phyloP scores from a whole-genome alignment of 495 filamentous ascomycete species.

The Zalerion maritima region DNA sequence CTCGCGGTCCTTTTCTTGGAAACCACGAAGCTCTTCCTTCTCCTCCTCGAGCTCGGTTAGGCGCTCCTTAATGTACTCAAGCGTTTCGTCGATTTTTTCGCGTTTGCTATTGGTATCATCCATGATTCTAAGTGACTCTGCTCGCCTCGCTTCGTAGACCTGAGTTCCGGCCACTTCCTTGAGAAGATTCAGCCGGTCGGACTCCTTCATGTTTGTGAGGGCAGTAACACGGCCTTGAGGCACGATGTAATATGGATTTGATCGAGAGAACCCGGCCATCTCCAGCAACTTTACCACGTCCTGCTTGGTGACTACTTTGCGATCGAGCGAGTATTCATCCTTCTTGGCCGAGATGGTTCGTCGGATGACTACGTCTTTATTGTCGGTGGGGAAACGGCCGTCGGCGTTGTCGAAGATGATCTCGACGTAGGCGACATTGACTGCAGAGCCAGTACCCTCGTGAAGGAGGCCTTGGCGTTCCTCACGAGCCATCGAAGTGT shows the following conservation, averaged over 20 bases:
- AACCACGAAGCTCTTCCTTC: slow-evolving; percentile 84
- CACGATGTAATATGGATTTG: slow-evolving; percentile 98
- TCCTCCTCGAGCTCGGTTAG: slow-evolving; percentile 87
- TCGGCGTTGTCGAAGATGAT: slow-evolving; percentile 98
- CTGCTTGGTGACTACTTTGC: slow-evolving; percentile 86
- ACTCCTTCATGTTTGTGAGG: slow-evolving; percentile 96
- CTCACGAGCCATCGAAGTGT: slow-evolving; percentile 89
- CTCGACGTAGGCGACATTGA: slow-evolving; percentile 98
- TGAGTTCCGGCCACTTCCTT: slow-evolving; percentile 97
- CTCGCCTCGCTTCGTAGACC: slow-evolving; percentile 81
- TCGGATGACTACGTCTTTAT: slow-evolving; percentile 74
- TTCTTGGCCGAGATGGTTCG: slow-evolving; percentile 96
- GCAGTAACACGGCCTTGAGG: slow-evolving; percentile 92
- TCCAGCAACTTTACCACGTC: slow-evolving; percentile 95
- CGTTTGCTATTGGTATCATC: slow-evolving; percentile 89
- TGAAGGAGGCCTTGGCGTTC: slow-evolving; percentile 91
- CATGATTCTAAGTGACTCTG: slow-evolving; percentile 94
- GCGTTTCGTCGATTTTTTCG: slow-evolving; percentile 79
- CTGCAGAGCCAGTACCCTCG: slow-evolving; percentile 90
- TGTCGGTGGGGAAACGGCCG: slow-evolving; percentile 89
- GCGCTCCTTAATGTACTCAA: slow-evolving; percentile 82
- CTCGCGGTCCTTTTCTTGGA: slow-evolving; percentile 89
- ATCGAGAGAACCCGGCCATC: slow-evolving; percentile 88
- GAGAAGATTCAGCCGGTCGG: slow-evolving; percentile 69
- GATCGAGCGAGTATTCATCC: slow-evolving; percentile 93